Evolutionary conservation across 768 basidiomycete genomes (phyloP), one percentile per base, ranked within the genome.

Genomic region (Exidia glandulosa): DNA sequence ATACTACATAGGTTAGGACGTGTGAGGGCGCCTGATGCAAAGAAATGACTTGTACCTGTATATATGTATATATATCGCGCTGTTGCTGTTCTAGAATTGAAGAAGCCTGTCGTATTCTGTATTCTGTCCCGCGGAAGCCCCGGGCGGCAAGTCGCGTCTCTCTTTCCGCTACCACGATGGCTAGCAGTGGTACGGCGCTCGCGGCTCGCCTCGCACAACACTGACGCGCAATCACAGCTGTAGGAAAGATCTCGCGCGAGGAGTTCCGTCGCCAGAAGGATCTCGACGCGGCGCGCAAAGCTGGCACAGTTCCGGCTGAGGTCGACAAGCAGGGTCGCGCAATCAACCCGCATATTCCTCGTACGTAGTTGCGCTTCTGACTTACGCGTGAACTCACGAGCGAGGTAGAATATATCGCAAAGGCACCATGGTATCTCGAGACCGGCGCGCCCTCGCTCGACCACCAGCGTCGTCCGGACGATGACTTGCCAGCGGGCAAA

Each of bases 321-420:
- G 78, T 96, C 32, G 96, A 99, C 69, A 90, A 93, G 72, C 88
- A 96, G 71, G 96, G 96, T 57, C 86, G 82, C 67, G 85, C 93
- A 56, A 98, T 99, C 75, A 99, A 98, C 68, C 96, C 96, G 33
- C 96, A 99, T 73, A 98, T 99, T 75, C 96, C 96, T 69, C 92
- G 94, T 94, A 65, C 62, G 89, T 77, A 23, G 50, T 29, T 31
- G 32, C 29, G 33, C 30, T 19, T 37, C 6, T 58, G 31, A 2
- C 34, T 14, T 12, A 45, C 32, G 37, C 34, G n/a, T n/a, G n/a
- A n/a, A n/a, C n/a, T n/a, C n/a, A n/a, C n/a, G n/a, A n/a, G 57
- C 64, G 57, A 61, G 30, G 48, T 62, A 13, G 92, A 97, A 75
- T 99, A 97, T 71, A 99, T 99, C 70, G 92, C 95, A 5, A 92